Evolutionary conservation across 192 early-diverging fungal species (phyloP).

Genomic region (Dissophora globulifera): DNA sequence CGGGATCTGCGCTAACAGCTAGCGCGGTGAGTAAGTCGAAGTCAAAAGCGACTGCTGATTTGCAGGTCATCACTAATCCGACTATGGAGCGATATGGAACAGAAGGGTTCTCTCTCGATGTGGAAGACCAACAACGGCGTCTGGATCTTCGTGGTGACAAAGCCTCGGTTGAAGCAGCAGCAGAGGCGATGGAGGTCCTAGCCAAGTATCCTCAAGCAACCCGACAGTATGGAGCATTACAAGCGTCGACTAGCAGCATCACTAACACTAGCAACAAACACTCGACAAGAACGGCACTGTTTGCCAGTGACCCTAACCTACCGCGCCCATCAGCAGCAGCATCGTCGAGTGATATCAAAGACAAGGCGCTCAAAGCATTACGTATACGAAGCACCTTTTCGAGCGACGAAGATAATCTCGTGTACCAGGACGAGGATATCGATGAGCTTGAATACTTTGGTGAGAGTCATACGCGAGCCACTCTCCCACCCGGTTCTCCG

Average conservation of each 20-base stretch:
- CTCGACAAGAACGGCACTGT: slow-evolving; percentile 3
- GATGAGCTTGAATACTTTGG: slow-evolving; percentile 54
- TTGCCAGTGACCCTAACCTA: slow-evolving; percentile 33
- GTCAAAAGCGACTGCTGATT: slow-evolving; percentile 16
- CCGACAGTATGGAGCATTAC: slow-evolving; percentile 8
- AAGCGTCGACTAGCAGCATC: not conserved
- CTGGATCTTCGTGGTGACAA: slow-evolving; percentile 17
- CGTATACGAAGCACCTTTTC: not conserved
- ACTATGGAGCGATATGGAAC: not conserved
- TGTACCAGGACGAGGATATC: slow-evolving; percentile 20
- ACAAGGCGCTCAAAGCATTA: not conserved
- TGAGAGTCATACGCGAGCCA: slow-evolving; percentile 15
- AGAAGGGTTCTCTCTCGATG: slow-evolving; percentile 7
- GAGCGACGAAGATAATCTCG: slow-evolving; percentile 3
- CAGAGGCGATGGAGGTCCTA: slow-evolving; percentile 39
- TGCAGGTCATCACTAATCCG: slow-evolving; percentile 18
- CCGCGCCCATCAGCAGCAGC: not conserved
- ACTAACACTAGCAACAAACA: slow-evolving; percentile 9
- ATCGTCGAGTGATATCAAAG: not conserved
- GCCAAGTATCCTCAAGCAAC: slow-evolving; percentile 48
- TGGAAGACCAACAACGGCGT: slow-evolving; percentile 12
- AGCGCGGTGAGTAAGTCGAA: not conserved
- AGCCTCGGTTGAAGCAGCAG: slow-evolving; percentile 30
- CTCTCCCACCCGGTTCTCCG: slow-evolving; percentile 33
- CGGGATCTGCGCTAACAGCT: not conserved